Conservation (phyloP, 345 rosid species). For the Atalantia buxifolia region DNA sequence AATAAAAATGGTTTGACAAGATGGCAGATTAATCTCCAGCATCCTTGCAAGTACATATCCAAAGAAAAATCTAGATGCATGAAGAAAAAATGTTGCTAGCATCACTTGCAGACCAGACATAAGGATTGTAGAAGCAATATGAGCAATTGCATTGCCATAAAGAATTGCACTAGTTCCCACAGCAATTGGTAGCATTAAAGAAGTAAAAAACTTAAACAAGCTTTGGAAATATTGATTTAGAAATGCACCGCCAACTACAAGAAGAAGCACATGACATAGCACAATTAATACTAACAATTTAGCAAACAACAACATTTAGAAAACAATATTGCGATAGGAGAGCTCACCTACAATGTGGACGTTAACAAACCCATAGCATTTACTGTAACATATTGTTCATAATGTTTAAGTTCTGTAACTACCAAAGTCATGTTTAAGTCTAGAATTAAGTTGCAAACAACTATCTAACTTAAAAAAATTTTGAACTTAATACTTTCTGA, state of each 20-base stretch:
- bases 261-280: conserved; percentile 57
- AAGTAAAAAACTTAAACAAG: conserved; percentile 71
- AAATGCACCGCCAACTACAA: conserved; percentile 78
- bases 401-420: too few species aligned
- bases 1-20: conserved; percentile 68
- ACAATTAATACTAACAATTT: background rate
- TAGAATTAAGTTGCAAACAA: too few species aligned
- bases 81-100: conserved; percentile 63
- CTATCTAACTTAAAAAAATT: too few species aligned
- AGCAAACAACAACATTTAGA: too few species aligned
- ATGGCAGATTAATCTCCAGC: conserved; percentile 59
- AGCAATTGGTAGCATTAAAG: conserved; percentile 77
- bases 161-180: conserved; percentile 75
- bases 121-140: conserved; percentile 68
- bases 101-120: conserved; percentile 74
- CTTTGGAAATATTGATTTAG: conserved; percentile 69
- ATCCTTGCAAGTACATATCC: conserved; percentile 68
- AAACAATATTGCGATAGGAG: too few species aligned
- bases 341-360: too few species aligned
- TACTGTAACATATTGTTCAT: too few species aligned
- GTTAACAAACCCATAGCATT: too few species aligned
- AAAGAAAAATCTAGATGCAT: conserved; percentile 78
- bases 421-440: too few species aligned
- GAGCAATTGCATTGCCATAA: conserved; percentile 77
- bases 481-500: too few species aligned